Base-by-base conservation (phyloP, 2,329 filamentous ascomycete genomes). In the Epichloe glyceriae region DNA sequence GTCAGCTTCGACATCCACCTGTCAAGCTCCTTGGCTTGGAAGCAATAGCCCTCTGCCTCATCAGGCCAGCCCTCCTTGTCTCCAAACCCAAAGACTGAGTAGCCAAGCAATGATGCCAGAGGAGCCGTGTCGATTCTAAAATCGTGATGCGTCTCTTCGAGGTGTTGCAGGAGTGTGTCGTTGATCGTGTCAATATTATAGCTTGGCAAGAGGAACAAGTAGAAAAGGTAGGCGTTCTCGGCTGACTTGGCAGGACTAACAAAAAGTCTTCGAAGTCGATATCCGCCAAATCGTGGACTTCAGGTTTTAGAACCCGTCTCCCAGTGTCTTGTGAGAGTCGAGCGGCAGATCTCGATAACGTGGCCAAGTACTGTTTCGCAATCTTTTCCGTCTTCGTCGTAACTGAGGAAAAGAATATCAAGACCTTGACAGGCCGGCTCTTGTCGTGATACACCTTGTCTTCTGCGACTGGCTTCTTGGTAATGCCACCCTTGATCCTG, bases 1-100 rank as follows among this genome's bases (percentile, higher is more conserved):
- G 90, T 95, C 60, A 98, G 70, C 63, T 89, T 94, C n/a, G 91
- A 89, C 86, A 98, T 87, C 91, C 93, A 97, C 64, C 82, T 89
- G 64, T 98, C 91, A 3, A 94, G 74, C 58, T 95, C 84, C 61
- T 84, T 86, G 1, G 91, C 91, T 64, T 97, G 91, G 55, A 88
- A 89, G 64, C 91, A 96, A 68, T 90, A 98, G 0, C 91, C 91
- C 58, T 93, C 86, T 53, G 84, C 80, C 67, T 95, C 89, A 0
- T 85, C 88, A 1, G 89, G 88, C 91, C 93, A 98, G 52, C 86
- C 88, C 63, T 95, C 87, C 55, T 79, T 82, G 64, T 97, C 91
- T 17, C 91, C 91, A 61, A 96, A 86, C 0, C 93, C 93, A 70
- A 97, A 97, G 0, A 97, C 89, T 0, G 88, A 88, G 63, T 95